Evolutionary conservation across 768 basidiomycete genomes (phyloP).

Genomic region (Agrocybe chaxingu): DNA sequence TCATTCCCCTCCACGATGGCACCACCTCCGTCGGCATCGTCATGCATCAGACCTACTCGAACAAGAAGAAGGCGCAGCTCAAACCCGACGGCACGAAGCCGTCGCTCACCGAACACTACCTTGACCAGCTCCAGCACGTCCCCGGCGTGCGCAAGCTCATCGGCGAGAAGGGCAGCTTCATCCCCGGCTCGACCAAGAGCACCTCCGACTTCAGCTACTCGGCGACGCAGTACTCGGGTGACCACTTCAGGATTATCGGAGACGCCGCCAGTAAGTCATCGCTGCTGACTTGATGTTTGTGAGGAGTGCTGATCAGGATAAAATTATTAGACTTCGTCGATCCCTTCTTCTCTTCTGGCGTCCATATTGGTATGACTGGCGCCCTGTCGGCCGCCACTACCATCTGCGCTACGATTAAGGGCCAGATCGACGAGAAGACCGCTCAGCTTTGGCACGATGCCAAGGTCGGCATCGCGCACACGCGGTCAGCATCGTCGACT

Average conservation of each 20-base stretch:
- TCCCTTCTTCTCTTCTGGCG: conserved; percentile 43
- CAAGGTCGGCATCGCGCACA: conserved; percentile 31
- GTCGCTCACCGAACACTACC: conserved; percentile 34
- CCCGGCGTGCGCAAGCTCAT: conserved; percentile 28
- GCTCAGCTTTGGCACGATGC: conserved; percentile 31
- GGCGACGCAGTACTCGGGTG: conserved; percentile 30
- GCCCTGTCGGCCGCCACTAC: conserved; percentile 35
- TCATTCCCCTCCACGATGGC: conserved; percentile 50
- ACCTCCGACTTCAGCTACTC: conserved; percentile 37
- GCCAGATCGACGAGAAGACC: conserved; percentile 24
- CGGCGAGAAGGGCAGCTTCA: conserved; percentile 19
- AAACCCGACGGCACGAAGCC: conserved; percentile 12
- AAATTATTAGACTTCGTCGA: conserved; percentile 38
- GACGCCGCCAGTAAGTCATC: conserved; percentile 36
- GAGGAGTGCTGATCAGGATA: background rate
- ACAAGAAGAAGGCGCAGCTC: conserved; percentile 25
- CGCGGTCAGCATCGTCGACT: conserved; percentile 19
- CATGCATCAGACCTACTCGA: conserved; percentile 35
- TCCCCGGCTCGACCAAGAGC: conserved; percentile 17
- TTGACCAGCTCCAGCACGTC: conserved; percentile 29
- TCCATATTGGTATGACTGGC: conserved; percentile 38
- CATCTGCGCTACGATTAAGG: conserved; percentile 33
- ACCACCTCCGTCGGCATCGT: conserved; percentile 50
- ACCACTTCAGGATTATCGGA: conserved; percentile 33
- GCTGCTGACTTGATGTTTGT: background rate